Base-by-base conservation (phyloP, 108 stramenopile species). In the Cyclotella distinguenda region DNA sequence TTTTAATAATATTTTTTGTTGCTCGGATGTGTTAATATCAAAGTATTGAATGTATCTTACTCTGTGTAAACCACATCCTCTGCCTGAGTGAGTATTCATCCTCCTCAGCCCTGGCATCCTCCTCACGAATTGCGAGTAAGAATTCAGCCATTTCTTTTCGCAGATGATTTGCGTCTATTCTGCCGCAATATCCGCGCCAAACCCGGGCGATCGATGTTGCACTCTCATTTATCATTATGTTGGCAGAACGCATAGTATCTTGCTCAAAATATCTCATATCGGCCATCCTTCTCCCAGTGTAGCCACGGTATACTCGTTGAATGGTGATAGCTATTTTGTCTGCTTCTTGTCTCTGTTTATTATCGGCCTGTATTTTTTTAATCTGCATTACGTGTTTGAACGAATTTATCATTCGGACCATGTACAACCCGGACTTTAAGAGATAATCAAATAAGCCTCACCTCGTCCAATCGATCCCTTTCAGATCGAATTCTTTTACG, bases 101-200 rank as follows among this genome's bases (percentile, higher is more conserved):
- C 43, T 61, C 60, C 40, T 75, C 74, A 15, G 44, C 59, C 21
- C 45, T 32, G 7, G 66, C 74, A 22, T 75, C 74, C 44, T 66
- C 51, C 38, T 56, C 66, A 6, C 74, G 65, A 26, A 75, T 45
- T 33, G 60, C 49, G 23, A 59, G 40, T 30, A 59, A 68, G 42
- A 68, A 68, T 31, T 58, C 42, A 12, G 66, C 74, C 74, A 75
- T 75, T 22, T 75, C 66, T 19, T 28, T 47, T n/a, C 66, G 52
- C 12, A 67, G 8, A 42, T 60, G 55, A 23, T 32, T 58, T 0
- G 74, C 52, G 16, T 67, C 74, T 35, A 59, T 51, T 56, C 74
- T 55, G 25, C 74, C 74, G 25, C 65, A 67, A 32, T 78, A 60
- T 9, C 77, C 77, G n/a, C 77, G 53, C 70, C 70, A 71, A 16